Conservation (phyloP, 179 eudicot genomes). For the Carnegiea gigantea region DNA sequence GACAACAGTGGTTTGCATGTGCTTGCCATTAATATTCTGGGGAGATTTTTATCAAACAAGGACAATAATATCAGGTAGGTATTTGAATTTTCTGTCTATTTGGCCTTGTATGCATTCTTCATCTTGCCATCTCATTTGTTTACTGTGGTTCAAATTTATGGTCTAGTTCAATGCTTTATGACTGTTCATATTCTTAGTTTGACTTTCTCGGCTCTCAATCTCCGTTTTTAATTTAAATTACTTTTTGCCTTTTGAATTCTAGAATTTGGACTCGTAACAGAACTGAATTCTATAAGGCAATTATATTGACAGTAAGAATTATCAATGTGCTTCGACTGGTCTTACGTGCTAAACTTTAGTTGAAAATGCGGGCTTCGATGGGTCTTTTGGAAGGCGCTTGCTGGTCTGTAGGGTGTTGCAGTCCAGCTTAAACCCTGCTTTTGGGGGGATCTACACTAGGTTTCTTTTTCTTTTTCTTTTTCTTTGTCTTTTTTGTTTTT, state of each 20-base stretch:
- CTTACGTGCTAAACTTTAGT: neutral
- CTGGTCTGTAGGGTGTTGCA: neutral
- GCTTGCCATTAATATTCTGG: constrained; percentile 95
- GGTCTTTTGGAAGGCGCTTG: neutral
- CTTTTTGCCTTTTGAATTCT: neutral
- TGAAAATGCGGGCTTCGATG: neutral
- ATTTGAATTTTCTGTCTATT: constrained; percentile 7
- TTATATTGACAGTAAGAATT: neutral
- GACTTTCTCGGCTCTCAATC: neutral
- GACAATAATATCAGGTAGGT: constrained; percentile 94
- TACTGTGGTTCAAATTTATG: neutral
- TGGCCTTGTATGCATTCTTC: neutral
- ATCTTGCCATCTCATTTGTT: neutral
- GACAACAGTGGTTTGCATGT: constrained; percentile 95
- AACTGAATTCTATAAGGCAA: neutral
- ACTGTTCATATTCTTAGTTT: neutral
- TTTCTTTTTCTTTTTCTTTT: too few relatives aligned
- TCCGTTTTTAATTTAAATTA: too few relatives aligned
- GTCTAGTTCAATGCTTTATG: neutral
- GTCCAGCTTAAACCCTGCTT: neutral
- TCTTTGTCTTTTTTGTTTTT: too few relatives aligned
- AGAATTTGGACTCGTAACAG: neutral
- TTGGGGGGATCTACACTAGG: too few relatives aligned
- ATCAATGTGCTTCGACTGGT: neutral
- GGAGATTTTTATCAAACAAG: constrained; percentile 94